Base-by-base conservation (phyloP, 177 flowering plant genomes). In the Vitis hybrid region DNA sequence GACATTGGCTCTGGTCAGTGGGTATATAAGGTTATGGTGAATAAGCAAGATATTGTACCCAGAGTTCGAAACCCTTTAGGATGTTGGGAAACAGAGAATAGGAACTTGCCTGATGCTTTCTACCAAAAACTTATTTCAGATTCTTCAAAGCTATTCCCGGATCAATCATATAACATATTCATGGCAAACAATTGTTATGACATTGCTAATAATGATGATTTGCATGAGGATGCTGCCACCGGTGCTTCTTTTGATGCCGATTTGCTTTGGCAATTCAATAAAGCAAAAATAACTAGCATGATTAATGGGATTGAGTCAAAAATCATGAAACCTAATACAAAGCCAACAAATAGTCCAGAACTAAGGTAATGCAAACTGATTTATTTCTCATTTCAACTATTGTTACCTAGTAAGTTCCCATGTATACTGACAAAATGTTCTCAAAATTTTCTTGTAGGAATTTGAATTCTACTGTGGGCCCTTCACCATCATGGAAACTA, bases 1-100 rank as follows among this genome's bases (percentile, higher is more conserved):
- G 96, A 90, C 40, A 65, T 75, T 18, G 81, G 84, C 59, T 80
- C 85, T 1, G 93, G 86, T 17, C 90, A 88, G 69, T 95, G 99
- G 99, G 94, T 89, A 26, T 98, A 95, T 67, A 95, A 95, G 78
- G 91, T 95, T 56, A 93, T 93, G 97, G 97, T 95, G 64, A 93
- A 94, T 89, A 89, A 84, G 78, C 91, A 78, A 81, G 98, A 90
- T 23, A 59, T 63, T n/a, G 52, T 60, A 21, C 68, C 55, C 52
- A 73, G 79, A 73, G 75, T 72, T 56, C 83, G 68, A 50, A 83
- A 76, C 55, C 72, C 82, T 10, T 55, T 79, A 23, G 84, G 80
- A 48, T 75, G 82, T 49, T 86, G 91, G 91, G 86, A 74, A 68
- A 77, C 84, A 66, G 87, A 86, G 19, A 86, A 83, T 61, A 78